A percentile compares a stretch with the other conserved stretches of the same genome.
phyloP scores from a whole-genome alignment of 805 yeast genomes.

The Spathaspora passalidarum region DNA sequence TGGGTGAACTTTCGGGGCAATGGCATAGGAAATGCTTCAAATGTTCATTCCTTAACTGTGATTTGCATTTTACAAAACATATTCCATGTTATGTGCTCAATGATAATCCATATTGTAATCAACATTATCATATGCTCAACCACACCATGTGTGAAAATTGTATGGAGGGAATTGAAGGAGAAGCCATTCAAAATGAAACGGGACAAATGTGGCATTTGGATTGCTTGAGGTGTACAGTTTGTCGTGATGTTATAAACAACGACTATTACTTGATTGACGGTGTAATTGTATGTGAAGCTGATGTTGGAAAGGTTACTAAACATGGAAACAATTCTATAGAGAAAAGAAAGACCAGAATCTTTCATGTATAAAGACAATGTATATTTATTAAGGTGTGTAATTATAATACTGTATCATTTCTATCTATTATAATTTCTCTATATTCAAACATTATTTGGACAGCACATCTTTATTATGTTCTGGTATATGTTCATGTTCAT shows the following conservation, averaged over 20 bases:
- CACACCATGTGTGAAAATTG: slow-evolving; percentile 74
- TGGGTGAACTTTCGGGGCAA: slow-evolving; percentile 81
- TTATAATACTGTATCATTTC: not conserved
- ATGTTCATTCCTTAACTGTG: slow-evolving; percentile 59
- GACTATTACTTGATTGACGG: slow-evolving; percentile 57
- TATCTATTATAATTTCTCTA: not conserved
- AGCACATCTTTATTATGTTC: not conserved
- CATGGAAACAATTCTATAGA: slow-evolving; percentile 35
- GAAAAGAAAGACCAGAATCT: slow-evolving; percentile 41
- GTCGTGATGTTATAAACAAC: slow-evolving; percentile 46
- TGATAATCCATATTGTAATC: slow-evolving; percentile 79
- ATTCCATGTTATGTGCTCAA: slow-evolving; percentile 71
- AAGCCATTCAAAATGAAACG: slow-evolving; percentile 76
- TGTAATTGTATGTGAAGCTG: slow-evolving; percentile 50
- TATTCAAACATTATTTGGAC: not conserved
- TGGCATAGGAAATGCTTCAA: slow-evolving; percentile 91
- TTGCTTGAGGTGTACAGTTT: slow-evolving; percentile 69
- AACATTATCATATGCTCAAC: slow-evolving; percentile 73
- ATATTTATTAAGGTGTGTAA: not conserved
- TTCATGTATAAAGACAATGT: slow-evolving; percentile 1
- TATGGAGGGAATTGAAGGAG: slow-evolving; percentile 79
- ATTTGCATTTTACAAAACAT: slow-evolving; percentile 51
- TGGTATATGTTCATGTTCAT: not conserved
- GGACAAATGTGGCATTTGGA: slow-evolving; percentile 69
- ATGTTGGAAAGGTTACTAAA: slow-evolving; percentile 29